Evolutionary conservation across 2,329 filamentous ascomycete genomes (phyloP).

Genomic region (Ceratocystis alfenasii): DNA sequence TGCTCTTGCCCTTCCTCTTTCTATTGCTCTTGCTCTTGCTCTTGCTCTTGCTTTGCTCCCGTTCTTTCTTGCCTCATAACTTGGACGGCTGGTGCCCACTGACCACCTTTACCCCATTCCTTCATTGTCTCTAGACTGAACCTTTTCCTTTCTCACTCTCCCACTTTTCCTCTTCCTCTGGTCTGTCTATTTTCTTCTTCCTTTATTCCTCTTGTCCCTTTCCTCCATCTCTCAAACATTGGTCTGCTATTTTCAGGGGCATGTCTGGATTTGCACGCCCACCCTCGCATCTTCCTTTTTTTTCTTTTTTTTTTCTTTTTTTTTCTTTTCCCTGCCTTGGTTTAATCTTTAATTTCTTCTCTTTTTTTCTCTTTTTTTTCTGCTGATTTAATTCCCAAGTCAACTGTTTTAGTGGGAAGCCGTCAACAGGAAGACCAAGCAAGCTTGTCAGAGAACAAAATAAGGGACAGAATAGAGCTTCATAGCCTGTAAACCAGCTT

Average conservation of each 20-base stretch:
- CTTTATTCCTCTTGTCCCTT: conserved; percentile 14
- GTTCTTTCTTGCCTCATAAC: not conserved
- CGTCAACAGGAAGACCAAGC: not conserved
- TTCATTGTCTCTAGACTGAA: not conserved
- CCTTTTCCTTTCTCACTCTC: not conserved
- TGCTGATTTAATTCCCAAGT: not conserved
- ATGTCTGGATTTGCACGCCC: conserved; percentile 10
- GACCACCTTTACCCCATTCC: conserved; percentile 3
- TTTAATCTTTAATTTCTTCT: not conserved
- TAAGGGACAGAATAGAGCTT: conserved; percentile 6
- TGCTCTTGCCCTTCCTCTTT: not conserved
- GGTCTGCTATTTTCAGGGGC: conserved; percentile 13
- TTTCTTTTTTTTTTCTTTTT: not conserved
- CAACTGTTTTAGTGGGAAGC: conserved; percentile 10
- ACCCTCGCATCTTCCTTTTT: conserved; percentile 8
- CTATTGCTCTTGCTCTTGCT: not conserved
- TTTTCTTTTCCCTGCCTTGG: not conserved
- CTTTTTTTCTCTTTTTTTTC: conserved; percentile 8
- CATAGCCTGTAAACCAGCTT: conserved; percentile 7
- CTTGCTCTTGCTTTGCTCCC: not conserved
- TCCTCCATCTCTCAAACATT: conserved; percentile 11
- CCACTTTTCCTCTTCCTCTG: conserved; percentile 5
- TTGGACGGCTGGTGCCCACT: not conserved
- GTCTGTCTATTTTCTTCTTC: conserved; percentile 7
- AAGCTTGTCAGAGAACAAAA: conserved; percentile 11